Evolutionary conservation across 75 land plant species (phyloP).

Genomic region (Cupressus sempervirens): DNA sequence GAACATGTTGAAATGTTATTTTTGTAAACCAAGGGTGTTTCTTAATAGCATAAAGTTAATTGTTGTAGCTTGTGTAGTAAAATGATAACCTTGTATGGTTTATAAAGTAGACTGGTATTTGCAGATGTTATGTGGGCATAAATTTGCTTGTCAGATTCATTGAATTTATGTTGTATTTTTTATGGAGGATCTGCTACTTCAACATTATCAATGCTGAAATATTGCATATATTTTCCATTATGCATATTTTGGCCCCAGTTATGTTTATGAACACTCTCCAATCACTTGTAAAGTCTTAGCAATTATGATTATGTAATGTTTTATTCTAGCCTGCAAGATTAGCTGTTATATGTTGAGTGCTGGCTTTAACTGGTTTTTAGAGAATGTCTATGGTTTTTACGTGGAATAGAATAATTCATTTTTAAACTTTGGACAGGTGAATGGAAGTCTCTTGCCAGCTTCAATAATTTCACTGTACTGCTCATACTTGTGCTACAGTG

Average conservation of each 20-base stretch:
- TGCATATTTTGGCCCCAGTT: not conserved
- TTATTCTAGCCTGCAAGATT: not conserved
- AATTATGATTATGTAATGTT: not conserved
- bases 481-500: constrained; percentile 90
- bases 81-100: not conserved
- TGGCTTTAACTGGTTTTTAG: not conserved
- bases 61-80: not conserved
- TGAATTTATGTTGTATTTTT: not conserved
- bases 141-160: not conserved
- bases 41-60: no score
- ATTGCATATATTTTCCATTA: not conserved
- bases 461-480: constrained; percentile 85
- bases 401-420: not conserved
- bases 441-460: constrained; percentile 98
- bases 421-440: constrained; percentile 47
- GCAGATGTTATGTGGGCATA: not conserved
- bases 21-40: no score
- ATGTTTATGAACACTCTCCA: not conserved
- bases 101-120: not conserved
- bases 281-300: not conserved
- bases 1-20: no score
- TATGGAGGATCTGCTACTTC: not conserved
- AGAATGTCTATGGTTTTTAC: not conserved
- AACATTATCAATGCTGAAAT: not conserved
- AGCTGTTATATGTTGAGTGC: not conserved